Evolutionary conservation across 768 basidiomycete genomes (phyloP), one percentile per base, ranked within the genome.

Genomic region (Psilocybe tampanensis): DNA sequence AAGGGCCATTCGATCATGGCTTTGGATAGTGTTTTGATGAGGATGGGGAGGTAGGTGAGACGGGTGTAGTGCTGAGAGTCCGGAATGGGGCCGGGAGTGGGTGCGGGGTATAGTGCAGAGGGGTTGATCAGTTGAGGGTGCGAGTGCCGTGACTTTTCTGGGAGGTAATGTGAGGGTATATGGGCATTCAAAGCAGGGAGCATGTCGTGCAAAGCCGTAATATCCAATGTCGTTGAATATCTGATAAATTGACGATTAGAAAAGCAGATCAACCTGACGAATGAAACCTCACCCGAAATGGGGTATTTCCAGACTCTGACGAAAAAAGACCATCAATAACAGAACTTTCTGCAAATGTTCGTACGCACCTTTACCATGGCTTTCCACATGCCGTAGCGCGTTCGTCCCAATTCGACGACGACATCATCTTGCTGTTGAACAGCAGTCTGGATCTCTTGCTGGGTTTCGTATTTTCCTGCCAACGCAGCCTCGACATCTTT

Each of bases 1-100:
- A 95, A 73, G 0, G 94, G 92, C 91, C 93, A 92, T 67, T 91
- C 86, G 58, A 80, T 73, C 90, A 95, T 91, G 3, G 91, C 80
- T 63, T 79, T 84, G 0, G 89, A 83, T 49, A 95, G 86, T 0
- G 88, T 86, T 69, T 95, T 95, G 64, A 94, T 74, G 8, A 95
- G 81, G 66, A 94, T 76, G 9, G 93, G 94, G 29, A 95, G 86
- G 70, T 89, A 90, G 0, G 92, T 94, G 26, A 95, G 71, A 33
- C 82, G 83, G 24, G 81, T 74, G 72, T 83, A 92, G 39, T 84
- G 82, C 19, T 76, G 81, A 2, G 77, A 72, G 9, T 78, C 74
- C 0, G 84, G 80, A n/a, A 86, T 71, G 3, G 71, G 54, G 3
- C 80, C 72, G 0, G 74, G 74, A 0, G 68, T 48, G 0, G 83